Evolutionary conservation across 345 rosid genomes (phyloP).

Genomic region (Populus davidiana): DNA sequence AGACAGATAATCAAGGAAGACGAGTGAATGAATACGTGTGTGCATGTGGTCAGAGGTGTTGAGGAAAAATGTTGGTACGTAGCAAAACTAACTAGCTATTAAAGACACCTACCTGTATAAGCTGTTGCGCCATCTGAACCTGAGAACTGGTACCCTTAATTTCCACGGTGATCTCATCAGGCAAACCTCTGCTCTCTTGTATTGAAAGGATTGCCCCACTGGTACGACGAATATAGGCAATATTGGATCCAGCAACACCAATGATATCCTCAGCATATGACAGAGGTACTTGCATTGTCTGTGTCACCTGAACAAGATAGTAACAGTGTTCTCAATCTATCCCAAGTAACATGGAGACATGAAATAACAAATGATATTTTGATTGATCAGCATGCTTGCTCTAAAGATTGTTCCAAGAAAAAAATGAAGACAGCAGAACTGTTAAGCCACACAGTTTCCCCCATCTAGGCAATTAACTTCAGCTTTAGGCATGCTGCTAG

Average conservation of each 20-base stretch:
- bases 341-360: not conserved
- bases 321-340: not conserved
- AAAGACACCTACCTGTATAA: constrained; percentile 28
- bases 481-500: too few relatives aligned
- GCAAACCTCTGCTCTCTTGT: constrained; percentile 30
- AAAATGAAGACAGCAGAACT: not conserved
- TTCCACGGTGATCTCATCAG: constrained; percentile 38
- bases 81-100: not conserved
- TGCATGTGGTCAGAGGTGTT: not conserved
- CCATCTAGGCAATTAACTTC: not conserved
- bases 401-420: not conserved
- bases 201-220: constrained; percentile 35
- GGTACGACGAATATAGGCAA: constrained; percentile 34
- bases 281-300: constrained; percentile 37
- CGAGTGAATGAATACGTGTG: not conserved
- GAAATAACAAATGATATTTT: not conserved
- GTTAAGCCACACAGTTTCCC: constrained; percentile 3
- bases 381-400: not conserved
- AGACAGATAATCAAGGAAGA: not conserved
- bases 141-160: constrained; percentile 34
- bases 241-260: constrained; percentile 35
- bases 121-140: constrained; percentile 38
- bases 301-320: constrained; percentile 25
- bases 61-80: not conserved
- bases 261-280: constrained; percentile 38